Base-by-base conservation (phyloP, 2,329 filamentous ascomycete genomes). In the Hypoxylon sp. region DNA sequence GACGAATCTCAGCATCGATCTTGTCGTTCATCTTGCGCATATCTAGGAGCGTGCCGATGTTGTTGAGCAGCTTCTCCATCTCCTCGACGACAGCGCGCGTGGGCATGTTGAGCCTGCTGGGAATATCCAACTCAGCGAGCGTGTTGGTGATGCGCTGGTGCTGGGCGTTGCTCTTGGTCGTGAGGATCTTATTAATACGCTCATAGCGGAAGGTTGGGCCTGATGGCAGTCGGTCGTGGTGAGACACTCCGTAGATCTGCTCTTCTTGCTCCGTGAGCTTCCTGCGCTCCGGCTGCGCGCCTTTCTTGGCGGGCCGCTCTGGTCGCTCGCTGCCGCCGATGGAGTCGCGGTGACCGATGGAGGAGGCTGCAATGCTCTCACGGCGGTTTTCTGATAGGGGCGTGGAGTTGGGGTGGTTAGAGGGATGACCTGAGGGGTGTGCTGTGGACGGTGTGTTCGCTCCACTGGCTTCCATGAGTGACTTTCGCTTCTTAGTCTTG, bases 141-240 rank as follows among this genome's bases (percentile, higher is more conserved):
- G 90, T 90, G 61, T 91, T 91, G 13, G 86, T 89, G 70, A 96
- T 94, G 70, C 92, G 92, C 68, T 89, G 81, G 72, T 93, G 92
- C 77, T 95, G 92, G 68, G 92, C 88, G 60, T 91, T 89, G 14
- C 88, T 91, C 82, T 95, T 95, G 71, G 91, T 91, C 40, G 90
- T 89, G 62, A 94, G 91, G 25, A 93, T 88, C 79, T 94, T 94
- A 73, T 91, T 90, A 65, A 95, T 88, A 78, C 89, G 91, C 74
- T 95, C 92, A 30, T 94, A 94, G 11, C 95, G 92, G 86, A 98
- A 98, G 13, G 93, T 91, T 37, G 97, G 93, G 6, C 96, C 95
- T 7, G 91, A 92, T 1, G 91, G 90, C 42, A 98, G 86, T 30
- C 95, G 92, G 62, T 98, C 95, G 77, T 95, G 92, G 72, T 93